These are phyloP conservation scores for Pyrenochaeta sp. DNA, from an alignment of 2,329 filamentous ascomycete species.

Conservation along the genomic window DNA sequence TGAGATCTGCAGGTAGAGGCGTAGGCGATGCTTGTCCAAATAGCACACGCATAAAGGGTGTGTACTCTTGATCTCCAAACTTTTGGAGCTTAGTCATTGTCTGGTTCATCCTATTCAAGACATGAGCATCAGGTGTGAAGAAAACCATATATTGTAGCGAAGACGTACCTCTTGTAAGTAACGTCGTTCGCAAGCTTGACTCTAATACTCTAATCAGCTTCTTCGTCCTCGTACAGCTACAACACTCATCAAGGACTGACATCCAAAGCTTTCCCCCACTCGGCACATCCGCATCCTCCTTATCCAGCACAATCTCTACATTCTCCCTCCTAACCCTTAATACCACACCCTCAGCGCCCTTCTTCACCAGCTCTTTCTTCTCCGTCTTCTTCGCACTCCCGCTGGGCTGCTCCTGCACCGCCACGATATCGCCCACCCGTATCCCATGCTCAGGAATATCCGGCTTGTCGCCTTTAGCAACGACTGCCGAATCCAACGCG, in stretches of 20 bases:
- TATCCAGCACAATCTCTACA: conserved; percentile 75
- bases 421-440: conserved; percentile 78
- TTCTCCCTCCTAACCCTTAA: conserved; percentile 66
- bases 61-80: conserved; percentile 63
- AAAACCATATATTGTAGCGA: conserved; percentile 14
- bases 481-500: conserved; percentile 73
- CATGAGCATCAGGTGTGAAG: conserved; percentile 17
- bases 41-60: conserved; percentile 66
- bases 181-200: conserved; percentile 73
- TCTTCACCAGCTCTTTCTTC: conserved; percentile 73
- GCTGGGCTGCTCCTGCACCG: conserved; percentile 76
- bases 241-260: conserved; percentile 54
- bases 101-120: conserved; percentile 64
- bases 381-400: conserved; percentile 76
- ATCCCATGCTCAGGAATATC: conserved; percentile 79
- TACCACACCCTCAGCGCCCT: conserved; percentile 75
- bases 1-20: conserved; percentile 57
- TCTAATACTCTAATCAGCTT: conserved; percentile 54
- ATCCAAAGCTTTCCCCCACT: conserved; percentile 67
- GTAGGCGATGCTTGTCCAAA: conserved; percentile 67
- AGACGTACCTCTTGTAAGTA: conserved; percentile 66
- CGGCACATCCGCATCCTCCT: conserved; percentile 65
- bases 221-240: conserved; percentile 1
- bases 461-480: conserved; percentile 52
- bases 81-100: conserved; percentile 69